These are phyloP conservation scores for Mikania micrantha DNA, from an alignment of 129 eudicot genomes.

Conservation along the genomic window DNA sequence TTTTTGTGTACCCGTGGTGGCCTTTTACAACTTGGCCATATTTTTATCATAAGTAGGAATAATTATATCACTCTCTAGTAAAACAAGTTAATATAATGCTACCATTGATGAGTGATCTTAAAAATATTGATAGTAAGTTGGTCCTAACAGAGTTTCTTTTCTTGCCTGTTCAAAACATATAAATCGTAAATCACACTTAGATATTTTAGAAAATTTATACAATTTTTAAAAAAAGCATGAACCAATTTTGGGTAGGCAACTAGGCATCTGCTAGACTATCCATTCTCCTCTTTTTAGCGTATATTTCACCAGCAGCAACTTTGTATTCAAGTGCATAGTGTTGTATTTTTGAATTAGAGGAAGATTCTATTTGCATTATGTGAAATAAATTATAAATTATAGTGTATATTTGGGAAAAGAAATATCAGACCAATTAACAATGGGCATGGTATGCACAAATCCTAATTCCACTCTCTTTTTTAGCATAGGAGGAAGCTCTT, in stretches of 20 bases:
- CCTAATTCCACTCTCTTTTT: conserved; percentile 82
- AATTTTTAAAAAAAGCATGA: conserved; percentile 14
- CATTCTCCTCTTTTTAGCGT: conserved; percentile 80
- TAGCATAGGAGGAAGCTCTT: conserved; percentile 86
- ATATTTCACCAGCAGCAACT: conserved; percentile 99
- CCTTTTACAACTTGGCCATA: conserved; percentile 99
- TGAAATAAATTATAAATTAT: not conserved
- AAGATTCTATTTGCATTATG: conserved; percentile 55
- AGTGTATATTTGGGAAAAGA: conserved; percentile 38
- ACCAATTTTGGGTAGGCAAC: conserved; percentile 87
- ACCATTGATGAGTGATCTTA: conserved; percentile 99
- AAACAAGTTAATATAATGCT: conserved; percentile 89
- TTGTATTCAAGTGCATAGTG: conserved; percentile 89
- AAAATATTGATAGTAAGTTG: conserved; percentile 69
- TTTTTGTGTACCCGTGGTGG: conserved; percentile 73
- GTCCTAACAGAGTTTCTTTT: conserved; percentile 83
- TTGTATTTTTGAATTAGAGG: conserved; percentile 80
- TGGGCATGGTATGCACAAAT: conserved; percentile 68
- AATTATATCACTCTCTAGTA: conserved; percentile 91
- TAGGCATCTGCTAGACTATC: conserved; percentile 69
- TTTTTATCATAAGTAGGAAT: conserved; percentile 97
- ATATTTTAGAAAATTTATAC: not conserved
- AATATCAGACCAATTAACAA: conserved; percentile 94
- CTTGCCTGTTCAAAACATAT: conserved; percentile 54
- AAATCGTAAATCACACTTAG: not conserved